Conservation (phyloP, 2,329 filamentous ascomycete genomes). For the Achaetomium macrosporum region DNA sequence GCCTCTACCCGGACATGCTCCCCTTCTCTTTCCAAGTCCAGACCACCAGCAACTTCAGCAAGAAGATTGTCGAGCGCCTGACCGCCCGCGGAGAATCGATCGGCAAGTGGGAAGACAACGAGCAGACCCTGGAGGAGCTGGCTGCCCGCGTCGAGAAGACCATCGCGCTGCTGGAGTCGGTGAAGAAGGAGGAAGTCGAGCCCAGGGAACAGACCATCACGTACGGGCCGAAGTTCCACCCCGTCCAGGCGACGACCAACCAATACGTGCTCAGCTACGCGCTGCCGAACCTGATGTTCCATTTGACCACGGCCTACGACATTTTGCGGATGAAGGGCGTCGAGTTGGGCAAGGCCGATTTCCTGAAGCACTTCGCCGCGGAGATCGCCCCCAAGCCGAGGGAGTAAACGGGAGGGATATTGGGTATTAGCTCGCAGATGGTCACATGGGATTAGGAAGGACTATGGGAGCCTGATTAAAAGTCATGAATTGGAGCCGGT, state of each 20-base stretch:
- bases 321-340: constrained; percentile 53
- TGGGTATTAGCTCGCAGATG: neutral
- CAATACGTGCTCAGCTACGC: constrained; percentile 41
- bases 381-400: neutral
- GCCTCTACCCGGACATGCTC: constrained; percentile 32
- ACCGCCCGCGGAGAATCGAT: constrained; percentile 19
- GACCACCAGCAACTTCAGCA: constrained; percentile 27
- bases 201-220: neutral
- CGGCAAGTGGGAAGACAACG: constrained; percentile 26
- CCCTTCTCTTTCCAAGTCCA: constrained; percentile 34
- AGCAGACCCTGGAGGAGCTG: constrained; percentile 32
- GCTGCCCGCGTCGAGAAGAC: constrained; percentile 28
- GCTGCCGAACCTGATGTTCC: constrained; percentile 58
- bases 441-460: neutral
- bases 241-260: constrained; percentile 18
- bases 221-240: neutral
- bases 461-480: neutral
- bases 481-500: no score
- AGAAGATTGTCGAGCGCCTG: constrained; percentile 27
- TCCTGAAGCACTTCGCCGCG: constrained; percentile 29
- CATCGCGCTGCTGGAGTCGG: constrained; percentile 26
- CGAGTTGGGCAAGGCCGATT: constrained; percentile 53
- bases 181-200: constrained; percentile 26
- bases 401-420: neutral
- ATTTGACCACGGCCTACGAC: constrained; percentile 49